phyloP scores from a whole-genome alignment of 1,139 yeast genomes.

The Kurtzmaniella quercitrusa region DNA sequence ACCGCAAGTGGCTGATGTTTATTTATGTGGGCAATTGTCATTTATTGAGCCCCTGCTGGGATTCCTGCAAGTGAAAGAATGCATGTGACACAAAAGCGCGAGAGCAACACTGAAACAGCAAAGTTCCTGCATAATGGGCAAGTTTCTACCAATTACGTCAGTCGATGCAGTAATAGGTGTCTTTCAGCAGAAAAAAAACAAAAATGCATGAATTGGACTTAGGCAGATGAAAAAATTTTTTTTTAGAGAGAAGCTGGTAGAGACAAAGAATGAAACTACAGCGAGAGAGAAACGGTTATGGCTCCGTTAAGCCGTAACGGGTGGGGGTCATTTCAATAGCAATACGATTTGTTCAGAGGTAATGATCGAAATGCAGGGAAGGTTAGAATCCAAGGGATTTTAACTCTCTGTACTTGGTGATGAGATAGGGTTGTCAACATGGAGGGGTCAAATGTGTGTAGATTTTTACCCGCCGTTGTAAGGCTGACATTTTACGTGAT shows the following conservation, averaged over 20 bases:
- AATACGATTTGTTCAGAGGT: no score
- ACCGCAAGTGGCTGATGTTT: not conserved
- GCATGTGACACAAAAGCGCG: constrained; percentile 1
- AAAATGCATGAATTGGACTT: not conserved
- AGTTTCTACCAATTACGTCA: not conserved
- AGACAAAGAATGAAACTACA: not conserved
- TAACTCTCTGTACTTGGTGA: no score
- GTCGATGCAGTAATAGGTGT: not conserved
- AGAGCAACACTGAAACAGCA: not conserved
- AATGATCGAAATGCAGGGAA: no score
- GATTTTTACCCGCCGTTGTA: not conserved
- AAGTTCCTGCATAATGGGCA: not conserved
- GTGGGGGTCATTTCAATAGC: not conserved
- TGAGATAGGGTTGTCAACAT: no score
- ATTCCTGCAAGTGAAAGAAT: not conserved
- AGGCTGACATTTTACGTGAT: no score
- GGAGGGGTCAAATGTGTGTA: no score
- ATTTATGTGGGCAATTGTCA: not conserved
- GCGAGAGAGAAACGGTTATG: not conserved
- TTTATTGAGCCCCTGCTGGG: not conserved
- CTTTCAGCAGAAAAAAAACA: not conserved
- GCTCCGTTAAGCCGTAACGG: not conserved
- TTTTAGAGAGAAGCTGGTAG: not conserved
- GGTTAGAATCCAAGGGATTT: no score
- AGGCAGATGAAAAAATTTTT: not conserved